Percentiles rank a stretch among this genome's conserved stretches.
phyloP scores from a whole-genome alignment of 2,329 filamentous ascomycete genomes.

The Elsinoe batatas region DNA sequence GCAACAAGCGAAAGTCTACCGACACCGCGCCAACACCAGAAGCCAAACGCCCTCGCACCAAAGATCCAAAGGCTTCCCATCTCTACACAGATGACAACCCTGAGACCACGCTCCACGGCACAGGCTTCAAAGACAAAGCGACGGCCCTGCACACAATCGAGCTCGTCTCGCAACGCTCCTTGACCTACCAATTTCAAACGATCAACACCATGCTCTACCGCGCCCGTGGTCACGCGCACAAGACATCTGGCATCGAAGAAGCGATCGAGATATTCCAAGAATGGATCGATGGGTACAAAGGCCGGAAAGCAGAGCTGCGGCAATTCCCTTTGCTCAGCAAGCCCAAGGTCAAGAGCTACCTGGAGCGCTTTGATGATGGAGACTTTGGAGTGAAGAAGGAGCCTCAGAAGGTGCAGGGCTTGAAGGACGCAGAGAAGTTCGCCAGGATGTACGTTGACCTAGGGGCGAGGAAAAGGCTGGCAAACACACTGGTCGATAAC shows the following conservation, averaged over 20 bases:
- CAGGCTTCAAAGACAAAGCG: slow-evolving; percentile 24
- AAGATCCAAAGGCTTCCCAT: slow-evolving; percentile 22
- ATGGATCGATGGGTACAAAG: slow-evolving; percentile 24
- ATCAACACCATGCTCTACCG: slow-evolving; percentile 26
- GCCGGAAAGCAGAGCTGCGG: slow-evolving; percentile 18
- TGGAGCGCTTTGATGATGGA: not conserved
- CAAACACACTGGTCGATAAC: slow-evolving; percentile 24
- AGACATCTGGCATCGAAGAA: slow-evolving; percentile 19
- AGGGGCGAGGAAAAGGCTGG: slow-evolving; percentile 22
- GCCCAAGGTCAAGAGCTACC: slow-evolving; percentile 17
- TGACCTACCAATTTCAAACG: slow-evolving; percentile 27
- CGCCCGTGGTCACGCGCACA: slow-evolving; percentile 16
- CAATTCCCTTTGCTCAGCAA: slow-evolving; percentile 23
- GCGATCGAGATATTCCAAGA: slow-evolving; percentile 22
- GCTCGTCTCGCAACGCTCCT: slow-evolving; percentile 22
- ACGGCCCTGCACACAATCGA: slow-evolving; percentile 22
- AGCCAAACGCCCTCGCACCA: slow-evolving; percentile 7
- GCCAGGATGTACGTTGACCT: slow-evolving; percentile 21
- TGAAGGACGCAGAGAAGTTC: slow-evolving; percentile 18
- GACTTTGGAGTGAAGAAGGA: slow-evolving; percentile 1
- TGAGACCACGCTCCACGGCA: slow-evolving; percentile 25
- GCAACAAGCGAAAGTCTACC: not conserved
- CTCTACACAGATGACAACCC: slow-evolving; percentile 29
- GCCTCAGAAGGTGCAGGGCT: not conserved
- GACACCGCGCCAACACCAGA: not conserved